Evolutionary conservation across 306 rosid species (phyloP).

Genomic region (Cucurbita argyrosperma): DNA sequence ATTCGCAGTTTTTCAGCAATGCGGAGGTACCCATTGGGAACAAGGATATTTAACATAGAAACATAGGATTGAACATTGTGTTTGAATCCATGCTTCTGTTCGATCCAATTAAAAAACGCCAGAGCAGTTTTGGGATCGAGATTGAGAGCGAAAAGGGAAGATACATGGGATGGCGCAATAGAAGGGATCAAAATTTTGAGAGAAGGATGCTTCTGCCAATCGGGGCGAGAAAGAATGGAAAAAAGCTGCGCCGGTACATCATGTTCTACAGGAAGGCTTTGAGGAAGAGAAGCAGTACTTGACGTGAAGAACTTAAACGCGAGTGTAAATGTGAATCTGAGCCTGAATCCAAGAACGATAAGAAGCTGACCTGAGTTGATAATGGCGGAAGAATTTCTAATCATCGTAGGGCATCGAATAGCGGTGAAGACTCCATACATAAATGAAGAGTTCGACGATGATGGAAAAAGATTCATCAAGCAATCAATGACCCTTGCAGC

Average conservation of each 20-base stretch:
- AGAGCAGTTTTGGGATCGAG: conserved; percentile 52
- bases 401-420: conserved; percentile 11
- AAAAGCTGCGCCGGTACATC: conserved; percentile 37
- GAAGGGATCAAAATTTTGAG: conserved; percentile 29
- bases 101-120: conserved; percentile 55
- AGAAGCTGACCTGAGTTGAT: conserved; percentile 8
- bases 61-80: conserved; percentile 39
- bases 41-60: conserved; percentile 36
- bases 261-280: conserved; percentile 6
- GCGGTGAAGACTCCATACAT: conserved; percentile 5
- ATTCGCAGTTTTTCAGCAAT: conserved; percentile 50
- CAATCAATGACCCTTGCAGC: not conserved
- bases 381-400: conserved; percentile 27
- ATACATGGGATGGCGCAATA: conserved; percentile 39
- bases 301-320: conserved; percentile 24
- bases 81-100: conserved; percentile 19
- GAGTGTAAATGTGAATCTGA: not conserved
- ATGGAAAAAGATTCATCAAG: not conserved
- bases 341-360: not conserved
- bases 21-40: conserved; percentile 29
- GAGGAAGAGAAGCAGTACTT: conserved; percentile 11
- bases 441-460: not conserved
- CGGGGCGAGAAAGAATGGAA: conserved; percentile 38
- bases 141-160: conserved; percentile 35
- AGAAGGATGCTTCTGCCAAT: conserved; percentile 50